Evolutionary conservation across 2,329 filamentous ascomycete species (phyloP), one percentile per base, ranked within the genome.

Genomic region (Scolecobasidium constrictum): DNA sequence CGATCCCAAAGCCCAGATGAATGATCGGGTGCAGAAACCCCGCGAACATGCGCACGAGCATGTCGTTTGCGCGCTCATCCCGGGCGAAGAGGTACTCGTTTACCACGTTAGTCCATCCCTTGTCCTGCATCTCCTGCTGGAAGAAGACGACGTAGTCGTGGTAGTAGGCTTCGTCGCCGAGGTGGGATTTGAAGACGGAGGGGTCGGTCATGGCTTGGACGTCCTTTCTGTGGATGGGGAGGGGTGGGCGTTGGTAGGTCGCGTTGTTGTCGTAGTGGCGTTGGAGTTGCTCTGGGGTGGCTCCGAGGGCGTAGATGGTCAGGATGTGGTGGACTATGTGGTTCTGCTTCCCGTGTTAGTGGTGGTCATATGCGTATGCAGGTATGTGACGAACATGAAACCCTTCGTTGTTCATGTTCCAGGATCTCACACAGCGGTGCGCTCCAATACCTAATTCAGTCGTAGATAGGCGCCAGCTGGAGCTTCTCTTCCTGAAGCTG

Each of bases 1-100:
- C 86, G 26, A 94, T 57, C 4, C 83, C 87, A 55, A 86, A 94
- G 38, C 86, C 83, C 16, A 94, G 71, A 56, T 94, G 86, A 48
- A 94, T 88, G 13, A 92, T 64, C 2, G 86, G 86, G 54, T 94
- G 86, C 2, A 87, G 52, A 48, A 90, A 72, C 71, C 78, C 80
- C 13, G 71, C 73, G 54, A 76, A 86, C 53, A 90, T 64, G 15
- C 86, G 71, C 2, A 69, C 67, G 3, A 88, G 63, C 67, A 94
- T 66, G 47, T 80, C 77, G 31, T 87, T 75, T 4, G 81, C 78
- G 35, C 70, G 63, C 35, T 77, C 71, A 43, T 80, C 74, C 2
- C 73, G 74, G 3, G 72, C 68, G 55, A 94, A 86, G 1, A 94
- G 48, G 52, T 84, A 81, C 53, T 83, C 72, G 13, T 69, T 63